A percentile compares a stretch with the other conserved stretches of the same genome.
Conservation (phyloP, 1,284 basidiomycete species). For the Cutaneotrichosporon mucoides region DNA sequence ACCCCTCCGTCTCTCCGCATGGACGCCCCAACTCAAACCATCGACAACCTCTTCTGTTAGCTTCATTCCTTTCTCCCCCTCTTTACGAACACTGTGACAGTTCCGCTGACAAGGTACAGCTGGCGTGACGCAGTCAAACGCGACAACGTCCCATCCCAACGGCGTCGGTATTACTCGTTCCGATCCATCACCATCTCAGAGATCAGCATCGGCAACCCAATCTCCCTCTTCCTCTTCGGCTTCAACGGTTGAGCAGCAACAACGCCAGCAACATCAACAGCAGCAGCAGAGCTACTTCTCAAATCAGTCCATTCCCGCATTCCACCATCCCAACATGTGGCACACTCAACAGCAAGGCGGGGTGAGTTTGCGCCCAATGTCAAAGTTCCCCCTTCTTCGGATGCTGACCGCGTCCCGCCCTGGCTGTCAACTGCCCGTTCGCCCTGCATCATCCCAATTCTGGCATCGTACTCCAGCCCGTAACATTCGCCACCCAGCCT, state of each 20-base stretch:
- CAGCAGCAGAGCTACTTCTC: not conserved
- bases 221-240: too few species aligned
- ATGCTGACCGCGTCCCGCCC: not conserved
- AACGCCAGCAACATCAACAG: not conserved
- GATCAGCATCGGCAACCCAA: too few species aligned
- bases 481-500: slow-evolving; percentile 10
- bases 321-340: slow-evolving; percentile 7
- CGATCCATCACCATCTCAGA: not conserved
- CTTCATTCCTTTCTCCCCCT: not conserved
- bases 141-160: not conserved
- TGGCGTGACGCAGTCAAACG: not conserved
- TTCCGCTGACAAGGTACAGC: not conserved
- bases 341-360: slow-evolving; percentile 12
- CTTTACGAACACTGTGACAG: not conserved
- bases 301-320: not conserved
- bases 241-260: slow-evolving; percentile 1
- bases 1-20: too few species aligned
- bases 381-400: not conserved
- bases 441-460: not conserved
- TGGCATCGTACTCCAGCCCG: slow-evolving; percentile 5
- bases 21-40: too few species aligned
- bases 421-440: not conserved
- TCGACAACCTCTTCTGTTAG: not conserved
- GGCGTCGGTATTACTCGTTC: not conserved
- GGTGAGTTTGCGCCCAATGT: not conserved